Percentiles rank a stretch among this genome's conserved stretches.
phyloP scores from a whole-genome alignment of 345 rosid species.

The Eucalyptus dawsonii region DNA sequence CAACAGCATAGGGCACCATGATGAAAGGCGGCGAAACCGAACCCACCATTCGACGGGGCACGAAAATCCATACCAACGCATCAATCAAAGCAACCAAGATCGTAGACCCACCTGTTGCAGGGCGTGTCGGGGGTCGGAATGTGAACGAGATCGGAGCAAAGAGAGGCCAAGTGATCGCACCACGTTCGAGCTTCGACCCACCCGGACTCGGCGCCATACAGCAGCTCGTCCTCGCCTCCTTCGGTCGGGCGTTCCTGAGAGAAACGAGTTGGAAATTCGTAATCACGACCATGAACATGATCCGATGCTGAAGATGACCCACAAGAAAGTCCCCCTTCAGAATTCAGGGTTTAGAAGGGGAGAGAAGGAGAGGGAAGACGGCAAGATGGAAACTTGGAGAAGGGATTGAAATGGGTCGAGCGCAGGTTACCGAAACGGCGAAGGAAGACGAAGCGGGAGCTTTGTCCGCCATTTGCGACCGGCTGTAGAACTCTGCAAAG shows the following conservation, averaged over 20 bases:
- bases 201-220: conserved; percentile 56
- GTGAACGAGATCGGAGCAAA: conserved; percentile 43
- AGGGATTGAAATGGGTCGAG: not conserved
- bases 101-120: conserved; percentile 38
- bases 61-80: not conserved
- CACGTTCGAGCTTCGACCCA: conserved; percentile 83
- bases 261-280: not conserved
- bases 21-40: no score
- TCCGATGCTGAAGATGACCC: not conserved
- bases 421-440: not conserved
- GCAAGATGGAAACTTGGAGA: not conserved
- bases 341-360: not conserved
- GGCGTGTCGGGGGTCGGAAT: conserved; percentile 62
- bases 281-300: accelerated
- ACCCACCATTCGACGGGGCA: no score
- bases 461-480: not conserved
- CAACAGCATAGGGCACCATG: not conserved
- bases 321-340: not conserved
- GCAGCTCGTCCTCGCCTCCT: conserved; percentile 21
- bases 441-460: not conserved
- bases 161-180: conserved; percentile 66
- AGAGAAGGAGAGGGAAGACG: not conserved
- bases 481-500: not conserved
- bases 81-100: not conserved
- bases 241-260: conserved; percentile 15